phyloP scores from a whole-genome alignment of 768 basidiomycete genomes.

The Kockovaella imperatae region DNA sequence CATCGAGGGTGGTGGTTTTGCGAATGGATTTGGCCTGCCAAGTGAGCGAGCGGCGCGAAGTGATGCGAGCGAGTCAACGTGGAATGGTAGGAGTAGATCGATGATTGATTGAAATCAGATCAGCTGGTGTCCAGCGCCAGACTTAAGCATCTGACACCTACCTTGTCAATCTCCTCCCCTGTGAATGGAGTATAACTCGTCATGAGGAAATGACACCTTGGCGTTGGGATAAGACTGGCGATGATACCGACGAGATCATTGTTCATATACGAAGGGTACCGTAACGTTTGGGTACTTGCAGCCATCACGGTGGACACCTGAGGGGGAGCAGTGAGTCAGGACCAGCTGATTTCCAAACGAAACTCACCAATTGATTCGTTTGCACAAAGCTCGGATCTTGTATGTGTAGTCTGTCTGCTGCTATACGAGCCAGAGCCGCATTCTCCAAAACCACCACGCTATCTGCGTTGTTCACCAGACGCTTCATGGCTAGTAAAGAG shows the following conservation, averaged over 20 bases:
- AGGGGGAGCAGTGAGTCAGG: background rate
- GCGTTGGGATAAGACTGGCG: constrained; percentile 91
- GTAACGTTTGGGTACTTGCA: constrained; percentile 89
- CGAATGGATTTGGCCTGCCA: constrained; percentile 87
- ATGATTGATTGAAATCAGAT: constrained; percentile 7
- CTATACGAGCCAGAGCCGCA: constrained; percentile 83
- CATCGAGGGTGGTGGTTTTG: constrained; percentile 92
- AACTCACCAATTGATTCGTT: constrained; percentile 44
- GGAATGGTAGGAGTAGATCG: background rate
- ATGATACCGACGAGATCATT: constrained; percentile 97
- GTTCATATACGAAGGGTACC: constrained; percentile 99
- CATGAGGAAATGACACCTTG: constrained; percentile 96
- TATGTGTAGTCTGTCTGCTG: constrained; percentile 80
- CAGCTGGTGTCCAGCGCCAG: background rate
- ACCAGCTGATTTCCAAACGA: background rate
- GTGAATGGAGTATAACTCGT: constrained; percentile 98
- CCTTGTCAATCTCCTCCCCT: constrained; percentile 92
- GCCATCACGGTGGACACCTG: constrained; percentile 97
- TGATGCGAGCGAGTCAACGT: background rate
- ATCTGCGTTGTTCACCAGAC: constrained; percentile 91
- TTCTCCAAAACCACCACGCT: constrained; percentile 97
- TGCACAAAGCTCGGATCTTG: constrained; percentile 52
- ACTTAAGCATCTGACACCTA: constrained; percentile 41
- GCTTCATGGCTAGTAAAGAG: constrained; percentile 81
- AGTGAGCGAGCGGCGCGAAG: background rate